Conservation (phyloP, 1,284 basidiomycete genomes). For the Boletellus dicymbophilus region DNA sequence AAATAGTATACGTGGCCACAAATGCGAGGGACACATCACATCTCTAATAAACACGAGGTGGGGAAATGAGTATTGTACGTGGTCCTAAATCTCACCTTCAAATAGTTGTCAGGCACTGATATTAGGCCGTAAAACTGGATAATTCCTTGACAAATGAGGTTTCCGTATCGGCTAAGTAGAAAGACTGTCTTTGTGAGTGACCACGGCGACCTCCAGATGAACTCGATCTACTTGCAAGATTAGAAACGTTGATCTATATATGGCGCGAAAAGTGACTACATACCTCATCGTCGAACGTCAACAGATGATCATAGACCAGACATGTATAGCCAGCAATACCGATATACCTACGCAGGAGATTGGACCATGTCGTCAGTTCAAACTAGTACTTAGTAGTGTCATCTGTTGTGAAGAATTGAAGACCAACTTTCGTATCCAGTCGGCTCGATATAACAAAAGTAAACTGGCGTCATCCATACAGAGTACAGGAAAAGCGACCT, state of each 20-base stretch:
- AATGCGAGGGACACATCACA: background rate
- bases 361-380: background rate
- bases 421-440: background rate
- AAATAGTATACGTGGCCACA: background rate
- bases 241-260: background rate
- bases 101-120: background rate
- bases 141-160: constrained; percentile 6
- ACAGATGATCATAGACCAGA: constrained; percentile 13
- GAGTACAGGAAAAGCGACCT: too few relatives aligned
- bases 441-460: background rate
- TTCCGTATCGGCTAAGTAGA: constrained; percentile 14
- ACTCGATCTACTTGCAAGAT: background rate
- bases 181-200: constrained; percentile 11
- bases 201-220: constrained; percentile 15
- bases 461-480: background rate
- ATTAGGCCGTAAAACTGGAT: background rate
- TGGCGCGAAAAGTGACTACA: background rate
- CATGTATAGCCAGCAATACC: constrained; percentile 7
- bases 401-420: background rate
- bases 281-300: constrained; percentile 9
- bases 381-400: too few relatives aligned
- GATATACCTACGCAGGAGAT: background rate
- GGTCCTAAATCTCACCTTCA: background rate
- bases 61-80: background rate
- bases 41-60: background rate